Base-by-base conservation (phyloP, 495 filamentous ascomycete species). In the Bryoglossum gracile region DNA sequence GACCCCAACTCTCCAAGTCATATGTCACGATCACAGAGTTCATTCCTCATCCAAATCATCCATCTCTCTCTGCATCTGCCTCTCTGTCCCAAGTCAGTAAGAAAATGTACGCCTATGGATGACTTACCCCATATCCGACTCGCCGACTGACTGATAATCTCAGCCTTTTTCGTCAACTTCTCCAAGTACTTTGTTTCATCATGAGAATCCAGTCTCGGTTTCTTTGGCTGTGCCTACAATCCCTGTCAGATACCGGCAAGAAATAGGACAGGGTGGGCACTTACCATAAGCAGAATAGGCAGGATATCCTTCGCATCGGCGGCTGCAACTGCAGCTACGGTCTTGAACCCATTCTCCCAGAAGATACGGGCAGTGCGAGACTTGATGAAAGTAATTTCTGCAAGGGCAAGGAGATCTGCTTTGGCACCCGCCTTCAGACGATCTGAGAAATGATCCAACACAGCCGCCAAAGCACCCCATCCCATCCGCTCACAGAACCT, bases 381-480 rank as follows among this genome's bases (percentile, higher is more conserved):
- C 61, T 92, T 90, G 35, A 91, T 76, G 51, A 77, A 88, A 0
- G 83, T 83, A 14, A 91, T 77, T 64, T 86, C 78, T 0, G 86
- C 76, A 55, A 90, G 71, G 21, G 81, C 81, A 19, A 90, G 66
- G 17, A 89, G 69, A 56, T 91, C 86, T 0, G 83, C 79, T 33
- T 75, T 76, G 3, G 86, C 85, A 2, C 87, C 86, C 46, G 21
- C 81, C 62, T 81, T 83, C 3, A 92, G 67, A 19, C 86, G 70
- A 57, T 87, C 84, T 0, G 76, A 78, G 65, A 87, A 89, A 58
- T 90, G 85, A 45, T 88, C 82, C 8, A 92, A 68, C 0, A 83
- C 76, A n/a, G 83, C 81, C 0, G 81, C 81, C 40, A 91, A 73
- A 57, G 82, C 74, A 17, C 72, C 73, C 36, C 51, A 58, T 10